Conservation (phyloP, 2,329 filamentous ascomycete genomes). For the Rasamsonia emersonii region DNA sequence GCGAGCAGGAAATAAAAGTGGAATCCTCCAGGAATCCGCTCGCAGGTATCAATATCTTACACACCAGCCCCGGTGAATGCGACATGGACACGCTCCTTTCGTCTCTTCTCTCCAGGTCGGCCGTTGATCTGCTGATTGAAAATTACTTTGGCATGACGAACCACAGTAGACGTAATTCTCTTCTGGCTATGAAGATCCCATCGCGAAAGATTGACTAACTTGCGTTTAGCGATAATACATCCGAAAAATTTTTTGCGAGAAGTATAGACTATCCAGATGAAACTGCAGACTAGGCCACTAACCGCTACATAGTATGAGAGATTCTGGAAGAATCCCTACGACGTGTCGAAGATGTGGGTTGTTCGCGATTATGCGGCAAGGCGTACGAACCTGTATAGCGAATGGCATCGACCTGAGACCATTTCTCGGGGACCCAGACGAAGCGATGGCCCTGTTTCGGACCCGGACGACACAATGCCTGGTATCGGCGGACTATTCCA, state of each 20-base stretch:
- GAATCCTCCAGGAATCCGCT: conserved; percentile 6
- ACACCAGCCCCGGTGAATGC: conserved; percentile 6
- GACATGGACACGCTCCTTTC: conserved; percentile 6
- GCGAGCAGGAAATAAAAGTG: conserved; percentile 6
- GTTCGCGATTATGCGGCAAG: conserved; percentile 52
- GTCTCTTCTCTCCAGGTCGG: conserved; percentile 5
- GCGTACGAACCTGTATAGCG: conserved; percentile 47
- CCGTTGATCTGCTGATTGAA: conserved; percentile 5
- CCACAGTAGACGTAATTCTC: conserved; percentile 5
- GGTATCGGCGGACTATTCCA: conserved; percentile 48
- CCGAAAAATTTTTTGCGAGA: conserved; percentile 9
- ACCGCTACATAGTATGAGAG: conserved; percentile 40
- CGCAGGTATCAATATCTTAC: conserved; percentile 3
- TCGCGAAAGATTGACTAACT: conserved; percentile 1
- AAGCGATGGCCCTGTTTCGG: conserved; percentile 25
- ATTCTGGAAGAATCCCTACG: conserved; percentile 46
- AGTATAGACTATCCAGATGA: not conserved
- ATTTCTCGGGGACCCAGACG: conserved; percentile 42
- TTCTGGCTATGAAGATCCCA: not conserved
- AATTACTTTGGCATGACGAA: conserved; percentile 7
- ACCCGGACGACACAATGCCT: conserved; percentile 49
- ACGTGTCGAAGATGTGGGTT: conserved; percentile 47
- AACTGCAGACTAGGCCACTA: not conserved
- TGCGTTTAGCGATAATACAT: conserved; percentile 5
- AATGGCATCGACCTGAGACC: conserved; percentile 50